Conservation (phyloP, 495 filamentous ascomycete species). For the Penicillium odoratum region DNA sequence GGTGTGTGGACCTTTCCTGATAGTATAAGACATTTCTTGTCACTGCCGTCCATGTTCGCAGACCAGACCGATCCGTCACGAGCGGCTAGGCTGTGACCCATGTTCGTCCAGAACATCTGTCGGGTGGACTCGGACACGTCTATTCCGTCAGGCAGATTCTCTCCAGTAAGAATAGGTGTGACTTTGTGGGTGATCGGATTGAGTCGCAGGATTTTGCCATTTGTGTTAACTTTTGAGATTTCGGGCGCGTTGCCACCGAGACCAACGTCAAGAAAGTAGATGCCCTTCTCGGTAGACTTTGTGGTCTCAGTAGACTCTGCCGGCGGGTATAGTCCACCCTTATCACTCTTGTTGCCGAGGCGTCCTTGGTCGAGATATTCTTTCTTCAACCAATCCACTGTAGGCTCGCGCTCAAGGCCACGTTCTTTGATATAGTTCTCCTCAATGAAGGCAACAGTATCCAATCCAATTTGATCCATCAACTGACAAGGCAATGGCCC, state of each 20-base stretch:
- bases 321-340: conserved; percentile 37
- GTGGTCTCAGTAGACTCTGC: conserved; percentile 10
- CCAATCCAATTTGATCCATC: conserved; percentile 36
- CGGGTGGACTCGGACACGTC: conserved; percentile 33
- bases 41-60: conserved; percentile 44
- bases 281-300: conserved; percentile 16
- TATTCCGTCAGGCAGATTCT: conserved; percentile 51
- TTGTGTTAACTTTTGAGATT: conserved; percentile 17
- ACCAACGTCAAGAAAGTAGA: conserved; percentile 34
- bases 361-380: conserved; percentile 35
- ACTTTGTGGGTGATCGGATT: conserved; percentile 24
- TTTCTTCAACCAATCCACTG: conserved; percentile 35
- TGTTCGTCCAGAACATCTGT: conserved; percentile 55
- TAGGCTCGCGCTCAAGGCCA: conserved; percentile 18
- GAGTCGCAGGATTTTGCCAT: conserved; percentile 25
- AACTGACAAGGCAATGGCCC: conserved; percentile 28
- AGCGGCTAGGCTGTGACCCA: conserved; percentile 39
- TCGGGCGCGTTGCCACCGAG: conserved; percentile 27
- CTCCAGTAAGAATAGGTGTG: conserved; percentile 28
- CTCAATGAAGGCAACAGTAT: conserved; percentile 42
- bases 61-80: conserved; percentile 48
- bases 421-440: conserved; percentile 42
- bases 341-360: conserved; percentile 31
- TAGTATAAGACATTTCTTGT: conserved; percentile 38
- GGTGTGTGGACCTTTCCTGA: conserved; percentile 49